These are phyloP conservation scores for Acer yangbiense DNA, from an alignment of 345 rosid genomes.

Conservation along the genomic window DNA sequence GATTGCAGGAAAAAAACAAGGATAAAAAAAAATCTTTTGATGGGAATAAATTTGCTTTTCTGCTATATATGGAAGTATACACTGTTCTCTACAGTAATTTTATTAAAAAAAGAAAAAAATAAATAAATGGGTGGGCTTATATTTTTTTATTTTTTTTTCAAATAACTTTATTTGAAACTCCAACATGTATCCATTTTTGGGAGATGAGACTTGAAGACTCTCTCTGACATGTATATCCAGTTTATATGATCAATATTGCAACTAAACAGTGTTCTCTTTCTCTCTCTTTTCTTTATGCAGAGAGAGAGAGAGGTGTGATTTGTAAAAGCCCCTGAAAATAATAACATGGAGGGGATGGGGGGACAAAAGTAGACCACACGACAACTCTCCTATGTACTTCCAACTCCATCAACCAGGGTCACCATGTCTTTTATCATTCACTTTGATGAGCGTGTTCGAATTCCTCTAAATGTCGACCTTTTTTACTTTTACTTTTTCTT, in stretches of 20 bases:
- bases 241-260: not conserved
- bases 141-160: too few relatives aligned
- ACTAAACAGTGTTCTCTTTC: not conserved
- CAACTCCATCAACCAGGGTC: conserved; percentile 30
- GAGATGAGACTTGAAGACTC: not conserved
- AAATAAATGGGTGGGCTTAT: conserved; percentile 23
- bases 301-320: not conserved
- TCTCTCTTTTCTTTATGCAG: not conserved
- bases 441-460: conserved; percentile 19
- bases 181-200: conserved; percentile 16
- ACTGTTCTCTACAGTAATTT: conserved; percentile 14
- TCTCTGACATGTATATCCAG: not conserved
- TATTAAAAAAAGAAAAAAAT: conserved; percentile 14
- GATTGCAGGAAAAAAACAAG: not conserved
- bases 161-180: conserved; percentile 18
- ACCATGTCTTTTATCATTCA: conserved; percentile 31
- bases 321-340: conserved; percentile 19
- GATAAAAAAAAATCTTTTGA: conserved; percentile 11
- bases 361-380: conserved; percentile 38
- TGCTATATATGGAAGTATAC: conserved; percentile 37
- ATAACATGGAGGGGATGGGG: conserved; percentile 38
- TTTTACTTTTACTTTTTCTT: not conserved
- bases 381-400: conserved; percentile 28
- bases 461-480: not conserved
- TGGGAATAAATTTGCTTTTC: conserved; percentile 27